A percentile compares a stretch with the other conserved stretches of the same genome.
phyloP scores from a whole-genome alignment of 2,329 filamentous ascomycete species.

The Aspergillus fumigatiaffinis region DNA sequence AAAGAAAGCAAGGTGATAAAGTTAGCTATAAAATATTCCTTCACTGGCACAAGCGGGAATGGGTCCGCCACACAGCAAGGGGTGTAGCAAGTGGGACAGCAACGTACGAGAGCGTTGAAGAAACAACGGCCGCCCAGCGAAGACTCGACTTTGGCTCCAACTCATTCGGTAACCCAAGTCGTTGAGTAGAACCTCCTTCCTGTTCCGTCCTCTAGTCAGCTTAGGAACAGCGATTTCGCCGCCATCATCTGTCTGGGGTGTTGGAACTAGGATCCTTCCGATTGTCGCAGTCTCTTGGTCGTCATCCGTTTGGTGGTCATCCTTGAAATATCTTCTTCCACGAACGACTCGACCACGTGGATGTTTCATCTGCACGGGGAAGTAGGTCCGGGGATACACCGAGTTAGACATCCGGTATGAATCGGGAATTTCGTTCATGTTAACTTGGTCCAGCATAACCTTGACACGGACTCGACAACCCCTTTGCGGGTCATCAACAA shows the following conservation, averaged over 20 bases:
- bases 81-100: neutral
- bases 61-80: conserved; percentile 4
- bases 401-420: conserved; percentile 87
- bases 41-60: conserved; percentile 7
- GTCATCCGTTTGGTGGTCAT: conserved; percentile 56
- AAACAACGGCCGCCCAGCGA: conserved; percentile 80
- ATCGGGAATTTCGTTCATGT: conserved; percentile 94
- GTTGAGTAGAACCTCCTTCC: conserved; percentile 85
- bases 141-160: conserved; percentile 91
- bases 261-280: conserved; percentile 53
- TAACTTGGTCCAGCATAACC: conserved; percentile 86
- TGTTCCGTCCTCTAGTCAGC: conserved; percentile 64
- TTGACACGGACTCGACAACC: conserved; percentile 79
- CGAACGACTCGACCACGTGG: conserved; percentile 68
- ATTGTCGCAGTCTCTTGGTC: conserved; percentile 32
- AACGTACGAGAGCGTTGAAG: conserved; percentile 84
- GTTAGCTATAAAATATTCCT: conserved; percentile 10
- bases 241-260: conserved; percentile 65
- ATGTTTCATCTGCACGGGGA: conserved; percentile 87
- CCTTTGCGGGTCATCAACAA: conserved; percentile 84
- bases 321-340: conserved; percentile 69
- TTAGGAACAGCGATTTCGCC: conserved; percentile 71
- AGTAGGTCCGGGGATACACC: conserved; percentile 88
- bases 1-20: neutral
- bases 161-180: conserved; percentile 93